Evolutionary conservation across 352 stramenopile genomes (phyloP), one percentile per base, ranked within the genome.

Genomic region (Phytopythium sindhum): DNA sequence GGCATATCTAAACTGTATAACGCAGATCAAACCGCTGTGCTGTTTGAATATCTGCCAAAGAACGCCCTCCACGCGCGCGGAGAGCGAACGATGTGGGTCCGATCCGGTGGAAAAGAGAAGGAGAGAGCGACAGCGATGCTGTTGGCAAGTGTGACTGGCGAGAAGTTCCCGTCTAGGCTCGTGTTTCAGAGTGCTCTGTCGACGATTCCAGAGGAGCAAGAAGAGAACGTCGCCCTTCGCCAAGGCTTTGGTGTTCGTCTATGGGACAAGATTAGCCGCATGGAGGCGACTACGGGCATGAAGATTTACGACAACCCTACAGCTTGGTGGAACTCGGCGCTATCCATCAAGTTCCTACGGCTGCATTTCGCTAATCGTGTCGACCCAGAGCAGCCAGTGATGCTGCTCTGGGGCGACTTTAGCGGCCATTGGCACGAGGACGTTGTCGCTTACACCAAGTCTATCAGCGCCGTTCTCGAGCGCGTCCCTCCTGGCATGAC

Each of bases 201-300:
- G 1, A 68, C 39, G 17, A 54, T 65, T 44, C n/a, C 51, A 19
- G 31, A 28, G 2, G 68, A 31, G 0, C 52, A 62, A 17, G 54
- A 55, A n/a, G 23, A 69, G 31, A 75, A 78, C n/a, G 4, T 47
- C 0, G 24, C 56, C 0, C 21, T 62, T 9, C 57, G 68, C 12
- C 23, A 78, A 21, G 69, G 67, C 23, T 84, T 80, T 51, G 75
- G 67, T 15, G 35, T 67, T 1, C 21, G 35, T 10, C 52, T 77
- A 15, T 76, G 67, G 65, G 41, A 42, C 1, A 44, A 69, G 11
- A 53, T 80, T n/a, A 35, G 57, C 0, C n/a, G 24, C 9, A 57
- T 75, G 14, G 35, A 68, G 47, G 12, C n/a, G 1, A 23, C 64
- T 17, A 61, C 63, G 0, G 11, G 39, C 0, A 64, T 64, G 15